These are phyloP conservation scores for Plasmodium billcollinsi DNA, from an alignment of 169 alveolate genomes.

Conservation along the genomic window DNA sequence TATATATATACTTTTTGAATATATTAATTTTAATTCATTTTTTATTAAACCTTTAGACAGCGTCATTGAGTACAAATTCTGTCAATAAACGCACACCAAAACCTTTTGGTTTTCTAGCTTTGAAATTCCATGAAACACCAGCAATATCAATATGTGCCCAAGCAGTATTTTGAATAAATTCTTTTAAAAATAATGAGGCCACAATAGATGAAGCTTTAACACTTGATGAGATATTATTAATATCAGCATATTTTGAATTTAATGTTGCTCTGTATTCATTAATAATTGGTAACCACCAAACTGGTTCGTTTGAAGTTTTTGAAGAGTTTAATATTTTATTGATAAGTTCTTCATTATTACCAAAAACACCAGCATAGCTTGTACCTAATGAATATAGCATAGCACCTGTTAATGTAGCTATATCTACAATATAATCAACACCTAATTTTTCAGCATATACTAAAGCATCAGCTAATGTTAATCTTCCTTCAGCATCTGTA, in stretches of 20 bases:
- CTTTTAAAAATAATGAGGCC: conserved; percentile 95
- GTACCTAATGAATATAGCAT: conserved; percentile 91
- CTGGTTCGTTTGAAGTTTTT: conserved; percentile 84
- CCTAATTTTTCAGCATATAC: conserved; percentile 91
- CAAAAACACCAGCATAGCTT: conserved; percentile 85
- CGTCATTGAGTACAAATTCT: conserved; percentile 57
- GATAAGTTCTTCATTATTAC: conserved; percentile 80
- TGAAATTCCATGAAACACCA: conserved; percentile 92
- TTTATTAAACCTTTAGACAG: neutral
- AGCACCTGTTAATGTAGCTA: conserved; percentile 98
- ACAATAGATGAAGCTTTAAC: conserved; percentile 89
- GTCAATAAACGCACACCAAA: conserved; percentile 88
- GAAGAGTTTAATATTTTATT: conserved; percentile 77
- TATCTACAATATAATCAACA: conserved; percentile 92
- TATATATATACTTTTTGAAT: neutral
- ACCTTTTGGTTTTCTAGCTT: conserved; percentile 87
- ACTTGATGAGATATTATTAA: conserved; percentile 85
- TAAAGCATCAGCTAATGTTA: conserved; percentile 97
- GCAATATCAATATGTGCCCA: conserved; percentile 98
- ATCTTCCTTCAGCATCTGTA: conserved; percentile 99
- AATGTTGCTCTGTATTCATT: conserved; percentile 86
- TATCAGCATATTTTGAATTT: conserved; percentile 92
- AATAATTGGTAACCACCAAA: conserved; percentile 93
- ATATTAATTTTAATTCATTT: neutral
- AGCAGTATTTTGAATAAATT: conserved; percentile 90